Base-by-base conservation (phyloP, 2,329 filamentous ascomycete species). In the Endoconidiophora laricicola region DNA sequence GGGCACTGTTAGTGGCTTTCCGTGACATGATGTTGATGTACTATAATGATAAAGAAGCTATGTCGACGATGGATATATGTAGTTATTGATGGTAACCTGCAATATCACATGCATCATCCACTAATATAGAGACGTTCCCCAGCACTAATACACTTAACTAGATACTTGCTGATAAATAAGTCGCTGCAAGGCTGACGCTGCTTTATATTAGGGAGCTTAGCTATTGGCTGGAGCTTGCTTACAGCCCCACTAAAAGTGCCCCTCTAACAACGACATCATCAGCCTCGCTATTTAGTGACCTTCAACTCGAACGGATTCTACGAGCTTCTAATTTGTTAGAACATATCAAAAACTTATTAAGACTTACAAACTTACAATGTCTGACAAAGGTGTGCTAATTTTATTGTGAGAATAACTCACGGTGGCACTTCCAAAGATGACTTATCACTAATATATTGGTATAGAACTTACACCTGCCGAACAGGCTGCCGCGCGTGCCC, bases 401-500 rank as follows among this genome's bases (percentile, higher is more conserved):
- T 40, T 47, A 18, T 47, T 44, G 29, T 33, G 26, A 10, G 2
- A 10, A 10, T 33, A 33, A 9, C 12, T 3, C 1, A 33, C 12
- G 7, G 12, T 10, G 12, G 26, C 26, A 33, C 26, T 33, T 33
- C 26, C 5, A 6, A 33, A 33, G 26, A 6, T 33, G 26, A 33
- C 3, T 10, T 33, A 33, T 33, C 7, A 5, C 23, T 46, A 26
- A 33, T 20, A 36, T 5, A 26, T 24, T 5, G 23, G 16, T 37
- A 29, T 58, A 73, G 76, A 80, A 59, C 68, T 63, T 50, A 71
- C 69, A 20, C 66, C 72, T 53, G 76, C 73, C 55, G 71, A 78
- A 56, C 68, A 72, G 57, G 77, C 72, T 9, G 75, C 75, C 18
- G 71, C 74, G 52, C 71, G 69, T 56, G 81, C 78, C 55, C 80